Conservation (phyloP, 768 basidiomycete species). For the Rhodotorula kratochvilovae region DNA sequence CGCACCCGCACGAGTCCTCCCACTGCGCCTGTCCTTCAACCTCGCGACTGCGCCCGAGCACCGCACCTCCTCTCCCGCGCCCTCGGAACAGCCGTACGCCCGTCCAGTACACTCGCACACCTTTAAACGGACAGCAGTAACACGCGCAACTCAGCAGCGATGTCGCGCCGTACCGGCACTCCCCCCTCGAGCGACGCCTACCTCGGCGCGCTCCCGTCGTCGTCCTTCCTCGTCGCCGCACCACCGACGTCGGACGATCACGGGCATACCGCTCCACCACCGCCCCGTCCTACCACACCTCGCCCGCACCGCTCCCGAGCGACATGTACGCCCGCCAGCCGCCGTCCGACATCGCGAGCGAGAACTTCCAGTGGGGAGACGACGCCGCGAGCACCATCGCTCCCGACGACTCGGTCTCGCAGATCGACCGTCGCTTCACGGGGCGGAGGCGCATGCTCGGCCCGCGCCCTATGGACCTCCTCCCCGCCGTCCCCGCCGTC, state of each 20-base stretch:
- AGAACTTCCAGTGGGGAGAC: slow-evolving; percentile 29
- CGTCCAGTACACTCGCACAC: too few species aligned
- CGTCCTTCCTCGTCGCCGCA: slow-evolving; percentile 1
- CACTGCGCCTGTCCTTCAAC: too few species aligned
- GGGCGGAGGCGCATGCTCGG: slow-evolving; percentile 14
- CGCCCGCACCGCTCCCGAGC: slow-evolving; percentile 3
- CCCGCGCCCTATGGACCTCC: slow-evolving; percentile 19
- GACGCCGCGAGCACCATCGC: slow-evolving; percentile 34
- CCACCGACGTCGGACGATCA: not conserved
- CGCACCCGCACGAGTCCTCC: too few species aligned
- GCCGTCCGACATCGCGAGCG: slow-evolving; percentile 16
- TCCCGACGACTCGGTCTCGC: slow-evolving; percentile 34
- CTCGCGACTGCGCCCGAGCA: too few species aligned
- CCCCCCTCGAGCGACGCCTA: not conserved
- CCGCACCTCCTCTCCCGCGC: too few species aligned
- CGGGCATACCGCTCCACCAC: not conserved
- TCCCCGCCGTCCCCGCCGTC: not conserved
- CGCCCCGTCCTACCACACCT: not conserved
- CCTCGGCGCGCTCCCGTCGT: slow-evolving; percentile 5
- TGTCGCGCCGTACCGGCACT: slow-evolving; percentile 8
- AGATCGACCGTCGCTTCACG: slow-evolving; percentile 32
- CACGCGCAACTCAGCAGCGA: too few species aligned
- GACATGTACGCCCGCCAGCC: slow-evolving; percentile 18
- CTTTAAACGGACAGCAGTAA: too few species aligned
- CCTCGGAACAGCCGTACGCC: too few species aligned